Base-by-base conservation (phyloP, 208 protist genomes). In the Spongospora subterranea region DNA sequence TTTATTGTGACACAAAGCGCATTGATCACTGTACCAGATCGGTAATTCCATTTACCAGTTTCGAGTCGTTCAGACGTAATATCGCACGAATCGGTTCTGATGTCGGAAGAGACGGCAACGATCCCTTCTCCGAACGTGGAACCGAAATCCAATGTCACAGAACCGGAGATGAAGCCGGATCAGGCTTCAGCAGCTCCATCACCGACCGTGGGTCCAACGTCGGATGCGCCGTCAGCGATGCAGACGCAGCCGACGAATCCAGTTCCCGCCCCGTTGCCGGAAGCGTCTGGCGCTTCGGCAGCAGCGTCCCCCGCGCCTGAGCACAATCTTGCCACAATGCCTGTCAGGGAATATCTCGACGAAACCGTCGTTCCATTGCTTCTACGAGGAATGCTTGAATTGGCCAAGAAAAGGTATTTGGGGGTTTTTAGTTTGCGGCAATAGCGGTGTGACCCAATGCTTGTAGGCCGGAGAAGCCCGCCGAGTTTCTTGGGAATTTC, bases 331-430 rank as follows among this genome's bases (percentile, higher is more conserved):
- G 71, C 71, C 71, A 82, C 71, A 17, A 82, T 82, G 71, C 71
- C 71, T 43, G 71, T 82, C n/a, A 82, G 71, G 40, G 71, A 6
- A 39, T 82, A 82, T 82, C 71, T 82, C 13, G 71, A 82, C n/a
- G 71, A 82, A 43, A 82, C 71, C n/a, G 71, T 82, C 71, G 71
- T 82, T 20, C 71, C 71, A 43, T 43, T 82, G 71, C n/a, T 82
- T 20, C 71, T 82, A 35, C 71, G 71, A 82, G 71, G 71, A 20
- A 82, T 82, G 71, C n/a, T 82, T 6, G 71, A 82, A 43, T n/a
- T 82, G 6, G 71, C 71, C 13, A 82, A 82, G 71, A 82, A 82
- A 43, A 82, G 71, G 50, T 60, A 29, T 24, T 6, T 60, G 50
- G 50, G 6, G 50, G 24, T 60, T 24, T 60, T 24, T 24, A 24